These are phyloP conservation scores for Pseudogymnoascus sp. DNA, from an alignment of 2,329 filamentous ascomycete species.

Conservation along the genomic window DNA sequence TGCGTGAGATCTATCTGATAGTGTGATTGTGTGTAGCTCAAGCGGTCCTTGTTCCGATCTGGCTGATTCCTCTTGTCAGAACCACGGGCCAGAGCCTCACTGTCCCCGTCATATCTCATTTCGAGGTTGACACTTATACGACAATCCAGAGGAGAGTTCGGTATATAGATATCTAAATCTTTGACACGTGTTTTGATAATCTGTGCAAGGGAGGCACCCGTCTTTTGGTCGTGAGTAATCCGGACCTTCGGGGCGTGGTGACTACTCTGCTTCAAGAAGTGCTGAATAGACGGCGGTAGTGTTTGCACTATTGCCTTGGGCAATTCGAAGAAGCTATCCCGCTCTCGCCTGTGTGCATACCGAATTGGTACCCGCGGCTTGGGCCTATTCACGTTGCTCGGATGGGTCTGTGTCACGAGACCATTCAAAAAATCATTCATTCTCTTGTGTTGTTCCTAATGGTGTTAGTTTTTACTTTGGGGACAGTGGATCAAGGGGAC, in stretches of 20 bases:
- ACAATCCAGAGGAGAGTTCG: constrained; percentile 71
- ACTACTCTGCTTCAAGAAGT: constrained; percentile 35
- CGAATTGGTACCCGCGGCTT: constrained; percentile 52
- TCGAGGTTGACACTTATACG: constrained; percentile 92
- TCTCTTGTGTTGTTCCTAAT: constrained; percentile 65
- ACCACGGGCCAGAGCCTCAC: constrained; percentile 38
- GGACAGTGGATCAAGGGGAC: constrained; percentile 22
- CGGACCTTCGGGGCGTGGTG: constrained; percentile 44
- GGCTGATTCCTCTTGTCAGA: constrained; percentile 27
- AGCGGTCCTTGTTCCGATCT: constrained; percentile 76
- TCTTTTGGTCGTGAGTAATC: constrained; percentile 69
- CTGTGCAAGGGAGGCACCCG: constrained; percentile 59
- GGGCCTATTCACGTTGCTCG: constrained; percentile 35
- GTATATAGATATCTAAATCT: constrained; percentile 81
- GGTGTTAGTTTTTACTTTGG: constrained; percentile 3
- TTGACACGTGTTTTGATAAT: constrained; percentile 88
- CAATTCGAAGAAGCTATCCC: constrained; percentile 76
- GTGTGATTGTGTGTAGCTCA: constrained; percentile 80
- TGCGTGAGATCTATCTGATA: constrained; percentile 93
- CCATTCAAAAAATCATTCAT: constrained; percentile 82
- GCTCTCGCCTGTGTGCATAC: constrained; percentile 75
- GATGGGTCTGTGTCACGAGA: constrained; percentile 49
- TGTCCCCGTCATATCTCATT: constrained; percentile 69
- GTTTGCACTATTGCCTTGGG: constrained; percentile 47
- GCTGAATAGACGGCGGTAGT: constrained; percentile 55